phyloP scores from a whole-genome alignment of 164 flowering plant genomes.

The Taxillus chinensis region DNA sequence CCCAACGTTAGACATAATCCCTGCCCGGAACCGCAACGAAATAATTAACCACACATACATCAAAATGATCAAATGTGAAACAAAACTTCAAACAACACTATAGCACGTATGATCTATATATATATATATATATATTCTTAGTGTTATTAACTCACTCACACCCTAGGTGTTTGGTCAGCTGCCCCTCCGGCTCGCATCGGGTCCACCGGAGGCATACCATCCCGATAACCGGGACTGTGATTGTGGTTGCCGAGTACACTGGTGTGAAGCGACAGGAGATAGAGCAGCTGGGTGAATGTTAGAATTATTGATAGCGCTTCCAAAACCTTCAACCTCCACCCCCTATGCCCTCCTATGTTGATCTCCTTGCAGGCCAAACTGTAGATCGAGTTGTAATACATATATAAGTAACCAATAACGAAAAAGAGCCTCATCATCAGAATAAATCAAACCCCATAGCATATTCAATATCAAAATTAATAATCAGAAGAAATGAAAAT shows the following conservation, averaged over 20 bases:
- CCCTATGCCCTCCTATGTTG: conserved; percentile 60
- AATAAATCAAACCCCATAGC: not conserved
- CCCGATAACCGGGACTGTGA: conserved; percentile 72
- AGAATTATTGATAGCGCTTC: conserved; percentile 70
- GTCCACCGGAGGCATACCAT: conserved; percentile 15
- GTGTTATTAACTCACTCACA: not conserved
- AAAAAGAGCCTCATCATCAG: no score
- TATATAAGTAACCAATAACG: no score
- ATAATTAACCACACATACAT: no score
- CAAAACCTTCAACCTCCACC: conserved; percentile 74
- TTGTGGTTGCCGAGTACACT: conserved; percentile 50
- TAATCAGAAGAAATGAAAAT: no score
- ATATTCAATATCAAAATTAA: not conserved
- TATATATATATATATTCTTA: no score
- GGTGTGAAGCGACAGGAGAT: conserved; percentile 58
- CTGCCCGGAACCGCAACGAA: no score
- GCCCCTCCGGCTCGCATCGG: conserved; percentile 21
- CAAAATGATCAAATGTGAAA: no score
- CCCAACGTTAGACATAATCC: no score
- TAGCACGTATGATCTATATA: no score
- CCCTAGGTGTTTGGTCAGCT: not conserved
- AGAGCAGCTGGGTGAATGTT: conserved; percentile 53
- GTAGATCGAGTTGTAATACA: not conserved
- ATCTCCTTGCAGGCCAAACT: conserved; percentile 91
- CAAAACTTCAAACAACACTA: no score